These are phyloP conservation scores for Boletus huronensis DNA, from an alignment of 768 basidiomycete genomes.

Conservation along the genomic window DNA sequence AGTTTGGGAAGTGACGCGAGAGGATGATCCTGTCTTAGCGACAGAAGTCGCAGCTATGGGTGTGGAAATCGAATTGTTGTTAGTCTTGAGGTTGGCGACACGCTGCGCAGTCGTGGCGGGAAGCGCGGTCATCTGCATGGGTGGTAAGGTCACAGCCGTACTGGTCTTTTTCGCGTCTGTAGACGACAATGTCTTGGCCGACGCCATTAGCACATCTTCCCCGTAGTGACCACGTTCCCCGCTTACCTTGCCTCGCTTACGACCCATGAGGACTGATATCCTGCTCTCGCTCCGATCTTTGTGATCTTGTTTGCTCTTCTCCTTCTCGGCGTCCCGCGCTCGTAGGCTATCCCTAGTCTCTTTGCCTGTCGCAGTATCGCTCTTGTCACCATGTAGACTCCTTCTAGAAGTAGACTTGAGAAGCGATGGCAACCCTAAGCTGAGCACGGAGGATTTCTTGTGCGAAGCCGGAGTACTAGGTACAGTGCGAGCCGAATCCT, in stretches of 20 bases:
- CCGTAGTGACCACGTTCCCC: neutral
- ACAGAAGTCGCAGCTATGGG: slow-evolving; percentile 39
- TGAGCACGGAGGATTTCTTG: slow-evolving; percentile 81
- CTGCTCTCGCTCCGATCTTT: slow-evolving; percentile 89
- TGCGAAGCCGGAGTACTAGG: slow-evolving; percentile 58
- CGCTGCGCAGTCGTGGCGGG: slow-evolving; percentile 80
- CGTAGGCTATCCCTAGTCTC: slow-evolving; percentile 55
- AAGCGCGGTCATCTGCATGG: slow-evolving; percentile 86
- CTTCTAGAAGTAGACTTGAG: slow-evolving; percentile 83
- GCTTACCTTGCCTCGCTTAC: slow-evolving; percentile 87
- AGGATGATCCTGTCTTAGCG: slow-evolving; percentile 44
- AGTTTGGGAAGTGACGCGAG: slow-evolving; percentile 75
- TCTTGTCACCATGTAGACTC: slow-evolving; percentile 65
- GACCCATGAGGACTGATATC: slow-evolving; percentile 82
- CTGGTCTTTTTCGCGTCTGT: slow-evolving; percentile 74
- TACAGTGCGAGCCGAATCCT: slow-evolving; percentile 50
- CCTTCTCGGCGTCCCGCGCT: slow-evolving; percentile 43
- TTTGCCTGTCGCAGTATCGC: slow-evolving; percentile 34
- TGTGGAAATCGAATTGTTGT: slow-evolving; percentile 43
- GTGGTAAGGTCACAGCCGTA: slow-evolving; percentile 72
- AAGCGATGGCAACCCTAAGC: slow-evolving; percentile 75
- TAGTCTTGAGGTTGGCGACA: slow-evolving; percentile 74
- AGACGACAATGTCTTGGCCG: slow-evolving; percentile 72
- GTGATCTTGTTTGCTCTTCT: slow-evolving; percentile 63
- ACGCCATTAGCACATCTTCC: slow-evolving; percentile 10